Base-by-base conservation (phyloP, 2,329 filamentous ascomycete species). In the Ophiostoma ips region DNA sequence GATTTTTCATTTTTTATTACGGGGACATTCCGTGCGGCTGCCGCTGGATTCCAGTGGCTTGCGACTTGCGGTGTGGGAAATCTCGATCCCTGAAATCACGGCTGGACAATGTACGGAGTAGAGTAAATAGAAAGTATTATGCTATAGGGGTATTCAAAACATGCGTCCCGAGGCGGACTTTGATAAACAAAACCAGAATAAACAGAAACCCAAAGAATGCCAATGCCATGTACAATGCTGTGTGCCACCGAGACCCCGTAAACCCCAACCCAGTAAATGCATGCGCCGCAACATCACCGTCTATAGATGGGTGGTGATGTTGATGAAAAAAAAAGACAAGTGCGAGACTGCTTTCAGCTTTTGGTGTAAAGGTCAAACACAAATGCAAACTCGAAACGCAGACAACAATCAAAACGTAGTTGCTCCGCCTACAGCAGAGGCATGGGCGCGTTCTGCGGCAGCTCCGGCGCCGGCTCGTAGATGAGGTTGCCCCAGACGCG, bases 401-500 rank as follows among this genome's bases (percentile, higher is more conserved):
- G n/a, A n/a, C n/a, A n/a, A n/a, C n/a, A n/a, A n/a, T n/a, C n/a
- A n/a, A n/a, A n/a, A n/a, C n/a, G n/a, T n/a, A n/a, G n/a, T n/a
- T n/a, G n/a, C n/a, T n/a, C n/a, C n/a, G 36, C 11, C 9, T 41
- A 41, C 38, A 41, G 13, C 11, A 50, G n/a, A 16, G 48, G 35
- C 24, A 51, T 51, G 10, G 50, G 34, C 12, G 41, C 48, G 30
- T 55, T 43, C 2, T 18, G 30, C 18, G 40, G 24, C 9, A 36
- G 21, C 19, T 47, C 40, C 3, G 49, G 40, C n/a, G 15, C 18
- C 5, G 53, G 53, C 8, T 55, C 56, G 61, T 95, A 95, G 12
- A 84, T 79, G 49, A 94, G 70, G 2, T 78, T 77, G 1, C 77
- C 76, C 87, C 89, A 96, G 3, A 95, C 83, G 46, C 86, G 77